These are phyloP conservation scores for Rubia balearica DNA, from an alignment of 305 asterid species.

Conservation along the genomic window DNA sequence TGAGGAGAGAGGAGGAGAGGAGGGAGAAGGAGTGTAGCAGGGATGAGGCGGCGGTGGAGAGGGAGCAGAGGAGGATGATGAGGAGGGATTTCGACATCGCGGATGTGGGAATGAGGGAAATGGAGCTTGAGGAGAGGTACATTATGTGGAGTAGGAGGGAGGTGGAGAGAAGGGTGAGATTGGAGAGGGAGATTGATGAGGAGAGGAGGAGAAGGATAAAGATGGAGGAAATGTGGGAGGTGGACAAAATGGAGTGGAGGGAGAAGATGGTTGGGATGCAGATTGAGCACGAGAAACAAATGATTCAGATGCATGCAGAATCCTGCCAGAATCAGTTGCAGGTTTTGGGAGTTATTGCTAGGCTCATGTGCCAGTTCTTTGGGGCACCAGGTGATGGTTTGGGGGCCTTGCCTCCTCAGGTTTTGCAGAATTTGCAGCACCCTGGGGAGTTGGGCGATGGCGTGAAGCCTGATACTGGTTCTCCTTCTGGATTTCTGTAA, in stretches of 20 bases:
- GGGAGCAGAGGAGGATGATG: constrained; percentile 30
- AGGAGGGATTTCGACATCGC: constrained; percentile 35
- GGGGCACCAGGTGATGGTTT: constrained; percentile 59
- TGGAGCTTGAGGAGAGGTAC: constrained; percentile 48
- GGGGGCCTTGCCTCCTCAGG: constrained; percentile 61
- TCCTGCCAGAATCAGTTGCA: constrained; percentile 87
- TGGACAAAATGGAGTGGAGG: constrained; percentile 84
- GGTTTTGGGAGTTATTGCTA: constrained; percentile 57
- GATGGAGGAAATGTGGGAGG: constrained; percentile 77
- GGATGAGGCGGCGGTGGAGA: constrained; percentile 35
- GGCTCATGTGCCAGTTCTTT: constrained; percentile 67
- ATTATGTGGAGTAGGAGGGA: constrained; percentile 53
- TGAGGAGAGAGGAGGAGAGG: constrained; percentile 65
- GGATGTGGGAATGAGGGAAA: constrained; percentile 32
- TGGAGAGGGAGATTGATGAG: constrained; percentile 55
- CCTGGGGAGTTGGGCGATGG: constrained; percentile 55
- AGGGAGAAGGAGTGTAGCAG: constrained; percentile 64
- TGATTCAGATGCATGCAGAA: constrained; percentile 90
- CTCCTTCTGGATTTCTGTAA: constrained; percentile 80
- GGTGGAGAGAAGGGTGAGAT: constrained; percentile 41
- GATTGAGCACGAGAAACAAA: constrained; percentile 81
- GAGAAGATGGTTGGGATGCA: constrained; percentile 74
- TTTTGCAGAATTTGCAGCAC: constrained; percentile 75
- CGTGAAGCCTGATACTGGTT: constrained; percentile 59
- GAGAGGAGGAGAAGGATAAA: constrained; percentile 66